Evolutionary conservation across 768 basidiomycete species (phyloP).

Genomic region (Panus rudis): DNA sequence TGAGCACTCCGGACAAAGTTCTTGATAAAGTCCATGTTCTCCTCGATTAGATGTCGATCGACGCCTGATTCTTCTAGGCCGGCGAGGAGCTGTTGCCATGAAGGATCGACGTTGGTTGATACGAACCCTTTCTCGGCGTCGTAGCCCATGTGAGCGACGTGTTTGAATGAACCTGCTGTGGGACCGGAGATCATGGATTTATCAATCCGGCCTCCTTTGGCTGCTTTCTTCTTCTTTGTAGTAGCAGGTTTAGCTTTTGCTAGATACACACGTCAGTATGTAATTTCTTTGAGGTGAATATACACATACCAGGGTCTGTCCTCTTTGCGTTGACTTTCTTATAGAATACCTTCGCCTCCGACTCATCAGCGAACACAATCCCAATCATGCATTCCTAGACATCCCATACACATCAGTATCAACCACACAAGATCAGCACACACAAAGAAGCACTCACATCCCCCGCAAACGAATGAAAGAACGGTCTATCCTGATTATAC

Average conservation of each 20-base stretch:
- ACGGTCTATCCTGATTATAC: constrained; percentile 77
- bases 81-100: constrained; percentile 72
- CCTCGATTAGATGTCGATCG: constrained; percentile 55
- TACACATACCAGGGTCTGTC: constrained; percentile 40
- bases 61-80: constrained; percentile 62
- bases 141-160: constrained; percentile 94
- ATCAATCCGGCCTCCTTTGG: constrained; percentile 75
- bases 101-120: constrained; percentile 81
- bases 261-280: constrained; percentile 5
- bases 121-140: constrained; percentile 83
- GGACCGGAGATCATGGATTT: constrained; percentile 91
- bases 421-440: not conserved
- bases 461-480: constrained; percentile 88
- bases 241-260: constrained; percentile 40
- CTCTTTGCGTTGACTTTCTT: constrained; percentile 78
- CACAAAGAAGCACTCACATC: constrained; percentile 59
- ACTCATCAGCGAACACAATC: constrained; percentile 82
- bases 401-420: not conserved
- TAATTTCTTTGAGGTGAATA: not conserved
- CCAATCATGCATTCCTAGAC: constrained; percentile 86
- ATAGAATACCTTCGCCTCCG: constrained; percentile 75
- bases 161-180: constrained; percentile 69
- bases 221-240: constrained; percentile 46
- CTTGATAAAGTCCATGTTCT: constrained; percentile 87
- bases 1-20: constrained; percentile 60